A percentile compares a stretch with the other conserved stretches of the same genome.
Conservation (phyloP, 768 basidiomycete genomes). For the Coprinellus micaceus region DNA sequence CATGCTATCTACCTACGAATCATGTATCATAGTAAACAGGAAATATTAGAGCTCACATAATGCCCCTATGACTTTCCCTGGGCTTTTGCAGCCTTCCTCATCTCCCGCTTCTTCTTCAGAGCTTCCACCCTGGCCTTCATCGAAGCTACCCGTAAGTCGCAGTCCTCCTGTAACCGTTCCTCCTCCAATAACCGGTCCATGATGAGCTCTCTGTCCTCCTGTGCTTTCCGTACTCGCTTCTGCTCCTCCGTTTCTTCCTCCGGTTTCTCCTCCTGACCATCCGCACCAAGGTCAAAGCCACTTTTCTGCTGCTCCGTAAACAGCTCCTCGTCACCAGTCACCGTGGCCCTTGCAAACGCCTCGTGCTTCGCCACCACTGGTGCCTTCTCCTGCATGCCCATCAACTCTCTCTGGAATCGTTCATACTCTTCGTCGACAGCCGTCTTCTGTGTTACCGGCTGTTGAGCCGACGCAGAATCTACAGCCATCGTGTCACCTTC, state of each 20-base stretch:
- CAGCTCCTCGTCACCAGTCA: constrained; percentile 65
- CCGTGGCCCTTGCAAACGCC: constrained; percentile 64
- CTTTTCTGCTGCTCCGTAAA: constrained; percentile 7
- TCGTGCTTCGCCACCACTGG: constrained; percentile 41
- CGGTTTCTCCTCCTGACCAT: constrained; percentile 41
- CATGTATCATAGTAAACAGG: neutral
- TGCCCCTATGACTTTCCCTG: constrained; percentile 3
- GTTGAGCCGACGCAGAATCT: constrained; percentile 1
- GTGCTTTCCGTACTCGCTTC: constrained; percentile 48
- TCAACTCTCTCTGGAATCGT: constrained; percentile 62
- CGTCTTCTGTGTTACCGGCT: constrained; percentile 22
- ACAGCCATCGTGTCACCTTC: constrained; percentile 21
- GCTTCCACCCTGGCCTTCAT: constrained; percentile 67
- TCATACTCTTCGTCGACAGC: constrained; percentile 70
- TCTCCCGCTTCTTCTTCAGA: constrained; percentile 39
- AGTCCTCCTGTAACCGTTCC: constrained; percentile 84
- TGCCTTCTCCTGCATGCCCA: constrained; percentile 30
- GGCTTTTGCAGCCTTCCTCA: constrained; percentile 18
- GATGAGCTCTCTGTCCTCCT: constrained; percentile 76
- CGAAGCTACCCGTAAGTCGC: constrained; percentile 65
- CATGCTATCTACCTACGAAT: neutral
- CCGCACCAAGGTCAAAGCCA: constrained; percentile 27
- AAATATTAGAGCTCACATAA: neutral
- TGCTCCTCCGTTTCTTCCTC: constrained; percentile 41
- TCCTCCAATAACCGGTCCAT: constrained; percentile 85